These are phyloP conservation scores for Incumbomyces lentus DNA, from an alignment of 2,329 filamentous ascomycete genomes.

Conservation along the genomic window DNA sequence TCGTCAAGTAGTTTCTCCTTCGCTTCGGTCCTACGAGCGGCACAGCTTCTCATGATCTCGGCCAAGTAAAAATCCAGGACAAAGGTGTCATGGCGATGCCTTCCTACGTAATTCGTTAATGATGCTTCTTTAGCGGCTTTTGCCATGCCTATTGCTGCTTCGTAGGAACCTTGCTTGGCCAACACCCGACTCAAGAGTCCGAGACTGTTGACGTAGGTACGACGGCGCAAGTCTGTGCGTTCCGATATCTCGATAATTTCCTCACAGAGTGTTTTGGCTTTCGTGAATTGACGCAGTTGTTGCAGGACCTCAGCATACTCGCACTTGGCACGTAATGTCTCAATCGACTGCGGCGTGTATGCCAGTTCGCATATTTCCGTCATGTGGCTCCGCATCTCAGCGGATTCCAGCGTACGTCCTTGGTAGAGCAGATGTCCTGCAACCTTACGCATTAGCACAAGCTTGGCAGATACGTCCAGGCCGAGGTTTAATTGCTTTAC, in stretches of 20 bases:
- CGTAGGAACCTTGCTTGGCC: neutral
- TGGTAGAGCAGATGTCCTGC: neutral
- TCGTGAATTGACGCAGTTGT: neutral
- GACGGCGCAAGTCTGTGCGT: neutral
- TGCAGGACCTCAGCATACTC: neutral
- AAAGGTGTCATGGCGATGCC: neutral
- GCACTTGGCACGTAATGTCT: neutral
- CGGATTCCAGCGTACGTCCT: neutral
- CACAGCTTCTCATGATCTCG: neutral
- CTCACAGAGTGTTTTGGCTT: neutral
- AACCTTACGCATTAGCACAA: neutral
- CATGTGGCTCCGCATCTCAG: neutral
- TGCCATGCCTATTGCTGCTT: neutral
- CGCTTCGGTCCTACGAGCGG: neutral
- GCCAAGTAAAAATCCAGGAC: neutral
- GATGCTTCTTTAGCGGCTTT: neutral
- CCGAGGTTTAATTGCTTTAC: neutral
- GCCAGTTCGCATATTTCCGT: neutral
- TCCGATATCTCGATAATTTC: neutral
- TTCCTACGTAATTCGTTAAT: neutral
- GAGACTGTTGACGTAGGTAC: neutral
- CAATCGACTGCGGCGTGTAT: neutral
- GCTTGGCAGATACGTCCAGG: neutral
- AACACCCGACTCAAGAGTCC: neutral
- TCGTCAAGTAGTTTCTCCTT: neutral